These are phyloP conservation scores for Anacardium occidentale DNA, from an alignment of 345 rosid genomes.

Conservation along the genomic window DNA sequence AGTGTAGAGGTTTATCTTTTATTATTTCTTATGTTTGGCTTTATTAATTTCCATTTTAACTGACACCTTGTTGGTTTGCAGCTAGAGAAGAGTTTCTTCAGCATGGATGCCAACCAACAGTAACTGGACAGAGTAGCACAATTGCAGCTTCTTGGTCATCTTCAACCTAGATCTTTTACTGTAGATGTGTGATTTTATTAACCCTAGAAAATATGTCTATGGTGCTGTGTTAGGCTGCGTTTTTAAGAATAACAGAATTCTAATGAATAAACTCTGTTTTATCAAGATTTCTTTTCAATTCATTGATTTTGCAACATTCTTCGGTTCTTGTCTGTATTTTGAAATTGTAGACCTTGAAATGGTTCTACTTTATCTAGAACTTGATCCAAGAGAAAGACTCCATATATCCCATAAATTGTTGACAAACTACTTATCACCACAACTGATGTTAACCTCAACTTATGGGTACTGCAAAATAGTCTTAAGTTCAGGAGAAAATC, in stretches of 20 bases:
- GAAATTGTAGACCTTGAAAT: too few relatives aligned
- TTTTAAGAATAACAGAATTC: neutral
- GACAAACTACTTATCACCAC: neutral
- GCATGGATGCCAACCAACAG: neutral
- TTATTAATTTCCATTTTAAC: too few relatives aligned
- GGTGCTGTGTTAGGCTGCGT: too few relatives aligned
- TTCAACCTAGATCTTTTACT: neutral
- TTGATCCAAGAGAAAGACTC: too few relatives aligned
- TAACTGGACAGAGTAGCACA: neutral
- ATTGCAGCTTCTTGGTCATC: neutral
- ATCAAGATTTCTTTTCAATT: neutral
- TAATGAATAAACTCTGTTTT: neutral
- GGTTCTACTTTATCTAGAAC: too few relatives aligned
- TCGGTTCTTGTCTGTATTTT: neutral
- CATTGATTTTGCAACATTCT: neutral
- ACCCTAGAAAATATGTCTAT: neutral
- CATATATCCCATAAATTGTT: neutral
- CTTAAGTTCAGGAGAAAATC: neutral
- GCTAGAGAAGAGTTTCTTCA: constrained; percentile 27
- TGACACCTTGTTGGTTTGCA: constrained; percentile 10
- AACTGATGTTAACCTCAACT: neutral
- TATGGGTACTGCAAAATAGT: neutral
- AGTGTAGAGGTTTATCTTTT: too few relatives aligned
- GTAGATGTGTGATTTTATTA: neutral
- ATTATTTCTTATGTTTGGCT: too few relatives aligned